A percentile compares a stretch with the other conserved stretches of the same genome.
These are phyloP conservation scores for Rhytidiadelphus loreus DNA, from an alignment of 225 moss, liverwort and hornwort genomes.

Conservation along the genomic window DNA sequence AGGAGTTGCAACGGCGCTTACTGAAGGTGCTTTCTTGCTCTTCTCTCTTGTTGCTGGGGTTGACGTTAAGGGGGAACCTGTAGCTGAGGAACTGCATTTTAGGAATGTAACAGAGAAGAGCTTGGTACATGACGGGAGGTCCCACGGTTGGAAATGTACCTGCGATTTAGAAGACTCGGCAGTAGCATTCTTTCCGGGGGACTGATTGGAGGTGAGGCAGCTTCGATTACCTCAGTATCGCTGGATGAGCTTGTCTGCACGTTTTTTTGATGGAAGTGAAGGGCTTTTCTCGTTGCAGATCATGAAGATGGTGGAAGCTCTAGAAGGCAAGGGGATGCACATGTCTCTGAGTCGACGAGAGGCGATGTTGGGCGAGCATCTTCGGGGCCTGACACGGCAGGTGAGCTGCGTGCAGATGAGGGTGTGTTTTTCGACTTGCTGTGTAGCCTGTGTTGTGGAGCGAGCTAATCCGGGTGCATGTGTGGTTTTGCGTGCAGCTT, in stretches of 20 bases:
- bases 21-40: constrained; percentile 39
- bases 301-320: constrained; percentile 82
- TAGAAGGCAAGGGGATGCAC: constrained; percentile 86
- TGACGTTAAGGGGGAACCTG: background rate
- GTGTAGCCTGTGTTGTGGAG: background rate
- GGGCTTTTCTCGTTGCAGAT: constrained; percentile 23
- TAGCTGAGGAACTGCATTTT: background rate
- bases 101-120: background rate
- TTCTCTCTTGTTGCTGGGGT: background rate
- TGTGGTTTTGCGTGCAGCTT: constrained; percentile 32
- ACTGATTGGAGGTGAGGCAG: background rate
- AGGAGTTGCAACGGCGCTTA: constrained; percentile 82
- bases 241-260: background rate
- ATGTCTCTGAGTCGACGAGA: constrained; percentile 67
- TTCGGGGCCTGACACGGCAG: constrained; percentile 62
- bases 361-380: constrained; percentile 69
- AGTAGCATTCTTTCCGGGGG: background rate
- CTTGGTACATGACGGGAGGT: background rate
- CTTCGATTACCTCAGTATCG: background rate
- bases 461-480: background rate
- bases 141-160: background rate
- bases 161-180: background rate
- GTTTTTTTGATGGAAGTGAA: background rate
- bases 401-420: constrained; percentile 21
- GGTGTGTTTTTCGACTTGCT: background rate